Conservation (phyloP, 2,329 filamentous ascomycete genomes). For the Ophiocordyceps camponoti-rufipedis region DNA sequence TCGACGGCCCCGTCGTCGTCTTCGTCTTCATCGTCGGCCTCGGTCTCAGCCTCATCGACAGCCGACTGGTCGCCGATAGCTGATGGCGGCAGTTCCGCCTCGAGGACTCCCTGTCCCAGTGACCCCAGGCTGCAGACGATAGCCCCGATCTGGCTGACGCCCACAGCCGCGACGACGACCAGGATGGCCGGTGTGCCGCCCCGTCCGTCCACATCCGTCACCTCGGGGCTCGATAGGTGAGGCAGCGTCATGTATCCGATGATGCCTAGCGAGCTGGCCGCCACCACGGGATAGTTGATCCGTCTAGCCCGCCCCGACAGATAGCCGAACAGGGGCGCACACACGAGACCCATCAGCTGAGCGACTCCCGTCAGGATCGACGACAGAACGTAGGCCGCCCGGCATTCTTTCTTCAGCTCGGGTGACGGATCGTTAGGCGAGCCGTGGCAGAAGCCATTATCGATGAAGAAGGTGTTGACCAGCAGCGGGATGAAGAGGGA, state of each 20-base stretch:
- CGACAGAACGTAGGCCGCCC: constrained; percentile 72
- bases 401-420: constrained; percentile 72
- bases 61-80: constrained; percentile 8
- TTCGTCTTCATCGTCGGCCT: constrained; percentile 8
- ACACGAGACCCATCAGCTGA: constrained; percentile 69
- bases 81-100: constrained; percentile 20
- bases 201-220: constrained; percentile 40
- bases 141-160: constrained; percentile 85
- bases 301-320: constrained; percentile 49
- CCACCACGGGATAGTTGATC: constrained; percentile 56
- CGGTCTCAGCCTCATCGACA: too few species aligned
- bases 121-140: constrained; percentile 93
- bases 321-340: constrained; percentile 76
- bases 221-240: constrained; percentile 59
- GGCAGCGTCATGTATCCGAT: constrained; percentile 64
- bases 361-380: constrained; percentile 77
- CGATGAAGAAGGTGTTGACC: constrained; percentile 79
- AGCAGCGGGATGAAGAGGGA: constrained; percentile 88
- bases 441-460: constrained; percentile 58
- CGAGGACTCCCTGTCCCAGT: constrained; percentile 62
- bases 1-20: constrained; percentile 22
- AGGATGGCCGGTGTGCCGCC: constrained; percentile 55
- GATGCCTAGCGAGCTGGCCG: constrained; percentile 56
- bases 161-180: constrained; percentile 60
- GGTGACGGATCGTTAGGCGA: constrained; percentile 43